These are phyloP conservation scores for Stygiomarasmius scandens DNA, from an alignment of 1,284 basidiomycete genomes.

Conservation along the genomic window DNA sequence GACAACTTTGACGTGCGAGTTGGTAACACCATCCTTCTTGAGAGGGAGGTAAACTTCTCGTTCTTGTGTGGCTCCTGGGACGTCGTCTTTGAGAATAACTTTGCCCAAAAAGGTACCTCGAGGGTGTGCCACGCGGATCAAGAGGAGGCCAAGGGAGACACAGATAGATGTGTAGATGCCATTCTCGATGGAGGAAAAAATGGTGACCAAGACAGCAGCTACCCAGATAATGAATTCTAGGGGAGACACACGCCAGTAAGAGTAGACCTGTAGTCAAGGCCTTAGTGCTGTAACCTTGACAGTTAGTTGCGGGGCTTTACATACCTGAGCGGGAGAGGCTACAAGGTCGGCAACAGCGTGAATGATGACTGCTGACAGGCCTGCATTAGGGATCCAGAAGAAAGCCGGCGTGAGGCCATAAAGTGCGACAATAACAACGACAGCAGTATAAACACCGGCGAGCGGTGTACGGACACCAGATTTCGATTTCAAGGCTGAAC, in stretches of 20 bases:
- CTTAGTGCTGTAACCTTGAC: neutral
- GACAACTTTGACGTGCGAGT: slow-evolving; percentile 73
- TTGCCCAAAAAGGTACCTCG: slow-evolving; percentile 91
- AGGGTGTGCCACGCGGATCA: slow-evolving; percentile 90
- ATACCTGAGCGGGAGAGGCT: slow-evolving; percentile 76
- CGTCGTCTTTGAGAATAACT: slow-evolving; percentile 46
- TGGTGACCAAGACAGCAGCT: slow-evolving; percentile 86
- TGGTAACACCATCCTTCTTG: slow-evolving; percentile 60
- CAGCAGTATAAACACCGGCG: slow-evolving; percentile 85
- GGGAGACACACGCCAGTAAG: slow-evolving; percentile 93
- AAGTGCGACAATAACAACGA: slow-evolving; percentile 91
- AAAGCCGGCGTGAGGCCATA: slow-evolving; percentile 93
- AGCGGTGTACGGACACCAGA: slow-evolving; percentile 95
- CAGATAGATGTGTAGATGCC: slow-evolving; percentile 93
- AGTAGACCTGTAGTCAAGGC: slow-evolving; percentile 58
- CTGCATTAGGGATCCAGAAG: slow-evolving; percentile 83
- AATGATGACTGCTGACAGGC: slow-evolving; percentile 92
- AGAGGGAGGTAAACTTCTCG: slow-evolving; percentile 91
- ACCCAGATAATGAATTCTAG: slow-evolving; percentile 92
- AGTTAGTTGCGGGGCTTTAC: slow-evolving; percentile 1
- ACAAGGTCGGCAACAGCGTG: slow-evolving; percentile 94
- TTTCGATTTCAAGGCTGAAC: slow-evolving; percentile 94
- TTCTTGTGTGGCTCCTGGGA: slow-evolving; percentile 35
- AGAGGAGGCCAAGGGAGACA: slow-evolving; percentile 81
- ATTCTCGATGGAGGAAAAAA: slow-evolving; percentile 89